These are phyloP conservation scores for Eutypa lata DNA, from an alignment of 2,329 filamentous ascomycete species.

Conservation along the genomic window DNA sequence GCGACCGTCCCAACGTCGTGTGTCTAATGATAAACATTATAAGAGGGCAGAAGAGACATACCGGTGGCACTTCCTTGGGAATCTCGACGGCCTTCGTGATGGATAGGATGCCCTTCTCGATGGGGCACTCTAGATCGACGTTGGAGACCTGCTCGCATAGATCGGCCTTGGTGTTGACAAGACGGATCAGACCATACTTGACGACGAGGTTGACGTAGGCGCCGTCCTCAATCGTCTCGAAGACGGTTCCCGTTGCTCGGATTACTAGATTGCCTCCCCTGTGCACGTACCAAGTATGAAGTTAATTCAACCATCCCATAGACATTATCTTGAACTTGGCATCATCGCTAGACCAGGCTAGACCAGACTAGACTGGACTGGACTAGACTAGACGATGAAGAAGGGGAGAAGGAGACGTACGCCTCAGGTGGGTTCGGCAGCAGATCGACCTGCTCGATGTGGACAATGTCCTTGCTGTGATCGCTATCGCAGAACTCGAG, in stretches of 20 bases:
- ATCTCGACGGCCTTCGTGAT: constrained; percentile 81
- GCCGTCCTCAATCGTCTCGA: constrained; percentile 68
- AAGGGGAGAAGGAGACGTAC: constrained; percentile 52
- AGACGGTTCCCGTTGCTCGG: constrained; percentile 72
- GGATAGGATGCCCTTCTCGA: constrained; percentile 72
- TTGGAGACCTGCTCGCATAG: constrained; percentile 88
- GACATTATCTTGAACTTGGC: no score
- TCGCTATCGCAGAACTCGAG: constrained; percentile 71
- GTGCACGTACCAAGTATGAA: constrained; percentile 9
- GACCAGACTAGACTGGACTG: not conserved
- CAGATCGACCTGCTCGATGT: constrained; percentile 77
- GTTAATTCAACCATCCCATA: no score
- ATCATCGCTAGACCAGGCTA: not conserved
- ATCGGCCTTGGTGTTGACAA: constrained; percentile 77
- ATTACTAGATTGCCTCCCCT: constrained; percentile 80
- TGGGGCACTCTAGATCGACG: constrained; percentile 84
- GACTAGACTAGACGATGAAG: not conserved
- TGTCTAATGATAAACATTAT: not conserved
- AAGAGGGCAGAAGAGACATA: constrained; percentile 44
- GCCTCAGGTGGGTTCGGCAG: constrained; percentile 80
- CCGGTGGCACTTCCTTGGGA: constrained; percentile 82
- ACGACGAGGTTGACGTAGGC: constrained; percentile 81
- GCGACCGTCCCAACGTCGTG: constrained; percentile 16
- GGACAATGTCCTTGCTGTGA: constrained; percentile 66
- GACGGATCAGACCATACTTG: constrained; percentile 89